Evolutionary conservation across 495 filamentous ascomycete genomes (phyloP).

Genomic region (Cercophora sp.): DNA sequence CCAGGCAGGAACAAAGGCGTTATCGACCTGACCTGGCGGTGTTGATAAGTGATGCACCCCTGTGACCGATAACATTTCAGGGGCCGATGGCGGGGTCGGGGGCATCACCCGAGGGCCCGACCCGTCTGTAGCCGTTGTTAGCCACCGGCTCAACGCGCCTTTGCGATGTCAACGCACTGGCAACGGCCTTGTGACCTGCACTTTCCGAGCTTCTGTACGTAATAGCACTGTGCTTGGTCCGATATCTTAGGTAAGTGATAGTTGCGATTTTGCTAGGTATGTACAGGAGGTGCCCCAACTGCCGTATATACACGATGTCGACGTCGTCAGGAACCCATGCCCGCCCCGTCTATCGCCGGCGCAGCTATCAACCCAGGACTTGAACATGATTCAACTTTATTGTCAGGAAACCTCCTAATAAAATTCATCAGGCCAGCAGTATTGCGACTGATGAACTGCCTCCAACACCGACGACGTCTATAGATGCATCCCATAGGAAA

Average conservation of each 20-base stretch:
- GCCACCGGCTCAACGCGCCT: neutral
- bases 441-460: too few species aligned
- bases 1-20: constrained; percentile 11
- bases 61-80: constrained; percentile 9
- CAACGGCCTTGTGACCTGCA: constrained; percentile 10
- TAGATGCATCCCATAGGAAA: too few species aligned
- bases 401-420: too few species aligned
- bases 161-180: neutral
- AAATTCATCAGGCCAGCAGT: too few species aligned
- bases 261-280: neutral
- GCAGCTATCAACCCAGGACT: too few species aligned
- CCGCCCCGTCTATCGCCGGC: too few species aligned
- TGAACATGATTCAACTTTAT: too few species aligned
- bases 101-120: constrained; percentile 5
- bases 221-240: neutral
- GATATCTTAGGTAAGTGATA: neutral
- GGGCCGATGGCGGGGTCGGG: constrained; percentile 14
- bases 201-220: constrained; percentile 2
- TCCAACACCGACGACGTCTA: too few species aligned
- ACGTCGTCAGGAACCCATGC: too few species aligned
- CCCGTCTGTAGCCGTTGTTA: constrained; percentile 17
- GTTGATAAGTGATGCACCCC: constrained; percentile 4
- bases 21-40: neutral
- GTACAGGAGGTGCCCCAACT: too few species aligned
- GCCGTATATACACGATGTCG: too few species aligned